phyloP scores from a whole-genome alignment of 163 green algal genomes.

The Prototheca stagnorum region DNA sequence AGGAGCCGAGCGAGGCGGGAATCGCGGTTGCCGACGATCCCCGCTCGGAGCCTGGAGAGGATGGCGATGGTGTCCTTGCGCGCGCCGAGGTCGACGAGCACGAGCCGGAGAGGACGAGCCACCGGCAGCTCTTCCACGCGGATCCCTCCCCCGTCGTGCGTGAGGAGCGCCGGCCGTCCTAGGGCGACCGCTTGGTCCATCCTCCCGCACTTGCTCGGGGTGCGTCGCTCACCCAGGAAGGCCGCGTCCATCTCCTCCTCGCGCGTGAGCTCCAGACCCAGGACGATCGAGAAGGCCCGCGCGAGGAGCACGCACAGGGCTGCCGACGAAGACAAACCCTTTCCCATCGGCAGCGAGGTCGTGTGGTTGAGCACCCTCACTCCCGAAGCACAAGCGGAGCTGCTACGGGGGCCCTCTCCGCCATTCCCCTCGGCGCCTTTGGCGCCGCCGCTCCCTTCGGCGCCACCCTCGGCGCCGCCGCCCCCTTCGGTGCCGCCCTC shows the following conservation, averaged over 20 bases:
- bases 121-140: conserved; percentile 21
- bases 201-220: conserved; percentile 44
- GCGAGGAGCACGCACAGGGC: conserved; percentile 60
- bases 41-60: conserved; percentile 33
- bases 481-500: too few species aligned
- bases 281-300: conserved; percentile 39
- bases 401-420: too few species aligned
- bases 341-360: conserved; percentile 47
- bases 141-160: conserved; percentile 39
- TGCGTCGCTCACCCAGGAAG: conserved; percentile 49
- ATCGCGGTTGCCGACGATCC: background rate
- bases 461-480: conserved; percentile 23
- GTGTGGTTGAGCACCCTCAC: conserved; percentile 40
- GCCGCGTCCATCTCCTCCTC: conserved; percentile 53
- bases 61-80: conserved; percentile 57
- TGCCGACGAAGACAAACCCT: conserved; percentile 51
- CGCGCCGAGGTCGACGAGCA: conserved; percentile 54
- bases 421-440: too few species aligned
- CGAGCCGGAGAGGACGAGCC: conserved; percentile 31
- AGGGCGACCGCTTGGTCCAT: conserved; percentile 65
- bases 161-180: conserved; percentile 38
- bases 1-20: conserved; percentile 29
- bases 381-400: too few species aligned
- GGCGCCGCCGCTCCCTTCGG: too few species aligned
- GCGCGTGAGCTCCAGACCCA: conserved; percentile 35